A percentile compares a stretch with the other conserved stretches of the same genome.
phyloP scores from a whole-genome alignment of 169 alveolate genomes.

The Cryptosporidium sp. region DNA sequence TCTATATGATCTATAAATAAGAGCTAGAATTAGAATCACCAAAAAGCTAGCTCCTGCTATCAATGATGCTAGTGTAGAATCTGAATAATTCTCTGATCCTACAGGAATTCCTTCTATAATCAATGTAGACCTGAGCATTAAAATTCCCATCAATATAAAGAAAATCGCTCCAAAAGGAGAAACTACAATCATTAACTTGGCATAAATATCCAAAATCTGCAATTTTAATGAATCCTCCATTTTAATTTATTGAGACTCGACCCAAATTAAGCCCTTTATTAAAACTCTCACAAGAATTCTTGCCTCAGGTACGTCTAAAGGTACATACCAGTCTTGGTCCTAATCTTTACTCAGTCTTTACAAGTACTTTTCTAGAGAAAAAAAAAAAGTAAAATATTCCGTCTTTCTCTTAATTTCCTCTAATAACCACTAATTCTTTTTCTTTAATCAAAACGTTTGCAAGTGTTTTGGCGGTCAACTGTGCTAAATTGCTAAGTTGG shows the following conservation, averaged over 20 bases:
- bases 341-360: not conserved
- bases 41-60: conserved; percentile 50
- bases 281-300: not conserved
- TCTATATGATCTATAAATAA: conserved; percentile 58
- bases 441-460: not conserved
- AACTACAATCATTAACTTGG: conserved; percentile 46
- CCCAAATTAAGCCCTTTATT: not conserved
- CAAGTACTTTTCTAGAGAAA: not conserved
- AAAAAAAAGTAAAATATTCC: not conserved
- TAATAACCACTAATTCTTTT: conserved; percentile 10
- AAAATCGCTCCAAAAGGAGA: conserved; percentile 69
- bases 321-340: not conserved
- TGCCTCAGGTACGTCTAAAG: conserved; percentile 7
- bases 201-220: conserved; percentile 64
- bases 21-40: conserved; percentile 25
- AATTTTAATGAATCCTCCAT: conserved; percentile 67
- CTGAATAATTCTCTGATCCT: conserved; percentile 63
- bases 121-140: conserved; percentile 67
- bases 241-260: conserved; percentile 9
- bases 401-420: conserved; percentile 10
- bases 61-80: conserved; percentile 41
- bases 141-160: conserved; percentile 47
- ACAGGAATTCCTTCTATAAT: conserved; percentile 65
- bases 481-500: conserved; percentile 21
- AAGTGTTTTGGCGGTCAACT: conserved; percentile 25